Base-by-base conservation (phyloP, 352 stramenopile genomes). In the Phytophthora foliorum region DNA sequence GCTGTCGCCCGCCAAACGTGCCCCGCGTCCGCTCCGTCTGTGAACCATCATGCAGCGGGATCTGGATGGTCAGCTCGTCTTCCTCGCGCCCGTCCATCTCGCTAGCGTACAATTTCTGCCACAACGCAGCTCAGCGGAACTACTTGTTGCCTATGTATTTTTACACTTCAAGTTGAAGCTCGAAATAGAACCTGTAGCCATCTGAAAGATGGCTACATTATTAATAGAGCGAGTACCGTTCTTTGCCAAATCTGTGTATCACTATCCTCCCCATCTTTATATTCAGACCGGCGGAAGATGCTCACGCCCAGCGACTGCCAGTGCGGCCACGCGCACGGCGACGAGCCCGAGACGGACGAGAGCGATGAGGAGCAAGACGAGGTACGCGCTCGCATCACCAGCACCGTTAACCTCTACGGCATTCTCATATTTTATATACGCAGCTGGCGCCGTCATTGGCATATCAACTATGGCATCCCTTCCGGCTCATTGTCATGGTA, bases 391-490 rank as follows among this genome's bases (percentile, higher is more conserved):
- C 3, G 19, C 22, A 19, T 6, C 21, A 19, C 19, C 8, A 42
- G 5, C 32, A 39, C 32, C 16, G 2, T 14, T 41, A 19, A n/a
- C 25, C 4, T 19, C 38, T n/a, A 4, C 36, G 19, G 29, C 17
- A 52, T 11, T 54, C 41, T 59, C 31, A 42, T 44, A 6, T 54
- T 57, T 48, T 45, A 25, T 45, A 36, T 34, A 27, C 25, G 3
- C 34, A 79, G 67, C 41, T 31, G 11, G 29, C 58, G 2, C 58
- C 55, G 24, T 85, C 79, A 13, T 63, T 93, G 16, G 86, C 82
- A 27, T 57, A 83, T 48, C 81, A 94, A 72, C 60, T 94, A 48
- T 94, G 87, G 87, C 75, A 90, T 57, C 87, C 87, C 19, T 94
- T 72, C 67, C 81, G 83, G 3, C 50, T 91, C 22, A 57, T 93